These are phyloP conservation scores for Beta vulgaris DNA, from an alignment of 148 eudicot species.

Conservation along the genomic window DNA sequence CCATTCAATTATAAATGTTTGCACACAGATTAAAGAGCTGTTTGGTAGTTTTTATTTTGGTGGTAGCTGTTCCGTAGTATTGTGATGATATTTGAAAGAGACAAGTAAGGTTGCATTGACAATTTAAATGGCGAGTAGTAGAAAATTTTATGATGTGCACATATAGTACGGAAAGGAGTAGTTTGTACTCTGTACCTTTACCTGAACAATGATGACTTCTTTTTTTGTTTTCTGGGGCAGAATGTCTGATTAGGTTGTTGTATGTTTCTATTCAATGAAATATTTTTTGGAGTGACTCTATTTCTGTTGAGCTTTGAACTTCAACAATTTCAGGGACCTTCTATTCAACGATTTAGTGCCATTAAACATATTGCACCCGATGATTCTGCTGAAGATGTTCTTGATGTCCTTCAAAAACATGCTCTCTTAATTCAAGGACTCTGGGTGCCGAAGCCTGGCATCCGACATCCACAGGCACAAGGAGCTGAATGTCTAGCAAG, in stretches of 20 bases:
- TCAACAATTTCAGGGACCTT: slow-evolving; percentile 49
- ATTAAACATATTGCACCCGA: slow-evolving; percentile 64
- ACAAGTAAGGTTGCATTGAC: not conserved
- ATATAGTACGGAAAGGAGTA: not conserved
- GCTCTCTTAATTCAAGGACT: slow-evolving; percentile 80
- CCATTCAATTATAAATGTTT: not conserved
- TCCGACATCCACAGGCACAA: slow-evolving; percentile 28
- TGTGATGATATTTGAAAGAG: not conserved
- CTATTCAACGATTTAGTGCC: slow-evolving; percentile 55
- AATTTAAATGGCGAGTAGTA: not conserved
- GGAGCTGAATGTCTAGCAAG: slow-evolving; percentile 36
- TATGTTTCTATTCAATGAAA: not conserved
- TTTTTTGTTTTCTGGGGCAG: not conserved
- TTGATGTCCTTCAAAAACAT: slow-evolving; percentile 44
- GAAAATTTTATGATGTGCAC: not conserved
- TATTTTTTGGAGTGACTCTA: not conserved
- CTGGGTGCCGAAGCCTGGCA: slow-evolving; percentile 64
- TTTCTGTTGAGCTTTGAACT: slow-evolving; percentile 4
- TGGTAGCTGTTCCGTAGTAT: not conserved
- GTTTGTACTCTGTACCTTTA: not conserved
- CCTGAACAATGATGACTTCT: not conserved
- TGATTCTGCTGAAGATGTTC: slow-evolving; percentile 51
- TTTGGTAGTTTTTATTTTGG: no score
- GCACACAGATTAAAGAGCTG: not conserved
- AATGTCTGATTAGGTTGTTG: not conserved